These are phyloP conservation scores for Plasmopara viticola DNA, from an alignment of 352 stramenopile species.

Conservation along the genomic window DNA sequence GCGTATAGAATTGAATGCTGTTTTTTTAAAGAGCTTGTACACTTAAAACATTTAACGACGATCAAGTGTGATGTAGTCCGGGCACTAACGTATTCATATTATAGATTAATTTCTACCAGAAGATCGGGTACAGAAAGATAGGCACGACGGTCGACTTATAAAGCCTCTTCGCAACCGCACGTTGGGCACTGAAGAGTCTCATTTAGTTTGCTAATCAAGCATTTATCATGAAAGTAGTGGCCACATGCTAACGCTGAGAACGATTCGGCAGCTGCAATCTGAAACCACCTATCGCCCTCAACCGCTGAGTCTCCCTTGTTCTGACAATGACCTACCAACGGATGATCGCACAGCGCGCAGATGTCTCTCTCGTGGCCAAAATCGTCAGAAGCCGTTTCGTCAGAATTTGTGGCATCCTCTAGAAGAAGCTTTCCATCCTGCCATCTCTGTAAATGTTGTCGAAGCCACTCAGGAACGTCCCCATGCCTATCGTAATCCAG, in stretches of 20 bases:
- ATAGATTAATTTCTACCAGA: too few species aligned
- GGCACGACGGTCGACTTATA: constrained; percentile 2
- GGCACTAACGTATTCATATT: too few species aligned
- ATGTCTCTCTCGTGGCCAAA: constrained; percentile 8
- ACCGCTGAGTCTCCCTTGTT: constrained; percentile 2
- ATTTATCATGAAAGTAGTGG: constrained; percentile 69
- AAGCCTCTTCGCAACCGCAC: constrained; percentile 27
- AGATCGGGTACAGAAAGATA: too few species aligned
- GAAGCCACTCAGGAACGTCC: constrained; percentile 14
- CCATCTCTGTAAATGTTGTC: constrained; percentile 21
- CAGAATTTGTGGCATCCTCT: constrained; percentile 12
- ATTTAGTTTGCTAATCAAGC: constrained; percentile 54
- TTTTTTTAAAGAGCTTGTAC: too few species aligned
- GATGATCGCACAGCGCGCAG: constrained; percentile 18
- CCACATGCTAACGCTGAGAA: constrained; percentile 46
- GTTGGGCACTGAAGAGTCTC: constrained; percentile 44
- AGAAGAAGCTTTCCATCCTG: constrained; percentile 19
- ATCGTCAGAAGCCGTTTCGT: constrained; percentile 17
- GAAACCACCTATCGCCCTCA: constrained; percentile 11
- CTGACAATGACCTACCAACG: constrained; percentile 9
- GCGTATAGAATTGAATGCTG: too few species aligned
- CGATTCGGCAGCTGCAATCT: constrained; percentile 13
- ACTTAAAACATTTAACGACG: too few species aligned
- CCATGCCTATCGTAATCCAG: constrained; percentile 10
- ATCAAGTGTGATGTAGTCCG: too few species aligned